Conservation (phyloP, 2,329 filamentous ascomycete species). For the Penicillium hordei region DNA sequence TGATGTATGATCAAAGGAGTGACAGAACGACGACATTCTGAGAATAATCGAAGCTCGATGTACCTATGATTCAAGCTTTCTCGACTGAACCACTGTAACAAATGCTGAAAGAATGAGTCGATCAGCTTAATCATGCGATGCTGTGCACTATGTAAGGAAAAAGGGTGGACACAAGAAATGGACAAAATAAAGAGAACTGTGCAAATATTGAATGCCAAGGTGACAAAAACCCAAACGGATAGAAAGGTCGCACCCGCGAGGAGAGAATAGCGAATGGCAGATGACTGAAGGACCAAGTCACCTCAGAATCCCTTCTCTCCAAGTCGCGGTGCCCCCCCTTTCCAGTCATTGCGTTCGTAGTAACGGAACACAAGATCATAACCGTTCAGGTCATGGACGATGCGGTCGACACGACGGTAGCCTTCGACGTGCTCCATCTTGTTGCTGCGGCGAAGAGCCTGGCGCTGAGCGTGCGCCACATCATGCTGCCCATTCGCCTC, state of each 20-base stretch:
- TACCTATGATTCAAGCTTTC: conserved; percentile 9
- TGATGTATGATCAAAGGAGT: conserved; percentile 3
- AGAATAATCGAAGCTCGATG: conserved; percentile 8
- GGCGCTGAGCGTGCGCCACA: conserved; percentile 45
- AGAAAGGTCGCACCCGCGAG: conserved; percentile 15
- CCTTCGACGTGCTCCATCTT: conserved; percentile 78
- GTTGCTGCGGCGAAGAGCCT: conserved; percentile 45
- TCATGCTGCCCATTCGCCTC: conserved; percentile 35
- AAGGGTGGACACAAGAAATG: conserved; percentile 10
- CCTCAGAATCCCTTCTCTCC: conserved; percentile 49
- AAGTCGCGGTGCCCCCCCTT: conserved; percentile 62
- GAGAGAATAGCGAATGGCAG: neutral
- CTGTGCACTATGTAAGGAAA: conserved; percentile 23
- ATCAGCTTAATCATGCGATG: conserved; percentile 25
- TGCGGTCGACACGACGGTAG: conserved; percentile 86
- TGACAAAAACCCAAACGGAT: conserved; percentile 10
- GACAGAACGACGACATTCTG: conserved; percentile 8
- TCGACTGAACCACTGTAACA: conserved; percentile 8
- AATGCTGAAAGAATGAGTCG: conserved; percentile 14
- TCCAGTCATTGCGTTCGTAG: conserved; percentile 87
- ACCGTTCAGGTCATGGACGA: conserved; percentile 95
- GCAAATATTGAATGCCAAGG: conserved; percentile 2
- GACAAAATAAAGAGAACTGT: conserved; percentile 1
- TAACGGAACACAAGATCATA: conserved; percentile 97
- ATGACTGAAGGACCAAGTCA: neutral